Base-by-base conservation (phyloP, 805 yeast species). In the Hanseniaspora meyeri region DNA sequence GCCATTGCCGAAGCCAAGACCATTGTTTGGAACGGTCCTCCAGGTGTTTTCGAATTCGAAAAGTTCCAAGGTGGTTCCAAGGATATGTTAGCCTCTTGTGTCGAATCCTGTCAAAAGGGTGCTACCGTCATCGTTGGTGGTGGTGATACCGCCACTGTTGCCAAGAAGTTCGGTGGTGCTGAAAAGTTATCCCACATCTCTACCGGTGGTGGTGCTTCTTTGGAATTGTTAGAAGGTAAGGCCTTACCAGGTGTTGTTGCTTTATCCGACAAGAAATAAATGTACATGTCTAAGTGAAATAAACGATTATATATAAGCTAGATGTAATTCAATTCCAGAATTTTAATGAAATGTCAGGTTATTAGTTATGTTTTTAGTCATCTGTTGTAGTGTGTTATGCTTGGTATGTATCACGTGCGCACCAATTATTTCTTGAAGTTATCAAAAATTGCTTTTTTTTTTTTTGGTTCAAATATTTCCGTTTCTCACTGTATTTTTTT, bases 171-270 rank as follows among this genome's bases (percentile, higher is more conserved):
- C 76, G 96, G 96, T 72, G 96, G 84, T 63, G 90, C 87, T 66
- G 96, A 87, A 72, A 87, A 93, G 80, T 81, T 93, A 68, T 88
- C 97, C 55, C 98, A 93, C 75, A 96, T 93, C 64, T 91, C 97
- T 65, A 93, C 98, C 62, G 98, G 98, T 77, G 98, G 98, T 77
- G 98, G 98, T 81, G 98, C 98, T 65, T 91, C 97, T 62, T 82
- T 93, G 72, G 98, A 93, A 78, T 84, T 93, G 71, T 83, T 93
- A 71, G 98, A 93, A 80, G 98, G 98, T 77, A 93, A 93, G 83
- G 93, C 79, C 66, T 81, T 93, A 68, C 98, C 98, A 68, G 98
- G 98, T 82, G 97, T 93, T 66, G 82, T 78, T 69, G 95, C 90
- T 75, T 83, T 90, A 67, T 82, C 95, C 63, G 82, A 80, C 75